Conservation (phyloP, 2,329 filamentous ascomycete species). For the Madurella mycetomatis region DNA sequence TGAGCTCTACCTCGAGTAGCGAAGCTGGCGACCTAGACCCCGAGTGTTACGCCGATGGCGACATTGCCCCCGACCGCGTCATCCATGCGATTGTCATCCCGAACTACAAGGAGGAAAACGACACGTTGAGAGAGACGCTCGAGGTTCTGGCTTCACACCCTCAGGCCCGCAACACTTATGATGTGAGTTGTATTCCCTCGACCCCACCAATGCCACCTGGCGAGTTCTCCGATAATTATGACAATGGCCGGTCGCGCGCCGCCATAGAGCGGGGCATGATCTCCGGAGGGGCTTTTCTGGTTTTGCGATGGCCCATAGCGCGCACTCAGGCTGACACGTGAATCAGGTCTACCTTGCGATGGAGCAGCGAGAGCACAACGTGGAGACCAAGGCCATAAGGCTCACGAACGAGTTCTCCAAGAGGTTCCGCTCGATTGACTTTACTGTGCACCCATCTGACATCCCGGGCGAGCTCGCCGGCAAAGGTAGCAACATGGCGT, state of each 20-base stretch:
- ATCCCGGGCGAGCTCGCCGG: constrained; percentile 66
- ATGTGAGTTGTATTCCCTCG: constrained; percentile 50
- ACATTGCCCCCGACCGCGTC: constrained; percentile 42
- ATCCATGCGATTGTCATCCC: constrained; percentile 66
- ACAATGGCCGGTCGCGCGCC: constrained; percentile 2
- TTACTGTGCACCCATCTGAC: constrained; percentile 61
- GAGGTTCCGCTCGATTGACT: constrained; percentile 62
- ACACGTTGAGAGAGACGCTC: constrained; percentile 63
- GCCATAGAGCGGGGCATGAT: constrained; percentile 10
- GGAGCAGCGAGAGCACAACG: constrained; percentile 63
- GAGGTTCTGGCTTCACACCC: constrained; percentile 65
- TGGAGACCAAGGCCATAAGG: constrained; percentile 56
- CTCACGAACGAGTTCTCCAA: constrained; percentile 60
- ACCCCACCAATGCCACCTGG: constrained; percentile 1
- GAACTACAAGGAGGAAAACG: constrained; percentile 70
- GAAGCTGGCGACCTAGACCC: constrained; percentile 49
- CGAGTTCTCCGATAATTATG: not conserved
- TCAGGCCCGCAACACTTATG: constrained; percentile 59
- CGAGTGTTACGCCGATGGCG: constrained; percentile 43
- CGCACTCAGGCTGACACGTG: constrained; percentile 15
- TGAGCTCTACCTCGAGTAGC: constrained; percentile 45
- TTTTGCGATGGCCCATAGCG: constrained; percentile 11
- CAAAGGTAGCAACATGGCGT: constrained; percentile 70
- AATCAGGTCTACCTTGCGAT: constrained; percentile 65
- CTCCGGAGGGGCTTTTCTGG: constrained; percentile 7